phyloP scores from a whole-genome alignment of 768 basidiomycete species.

The Trametes cinnabarina region DNA sequence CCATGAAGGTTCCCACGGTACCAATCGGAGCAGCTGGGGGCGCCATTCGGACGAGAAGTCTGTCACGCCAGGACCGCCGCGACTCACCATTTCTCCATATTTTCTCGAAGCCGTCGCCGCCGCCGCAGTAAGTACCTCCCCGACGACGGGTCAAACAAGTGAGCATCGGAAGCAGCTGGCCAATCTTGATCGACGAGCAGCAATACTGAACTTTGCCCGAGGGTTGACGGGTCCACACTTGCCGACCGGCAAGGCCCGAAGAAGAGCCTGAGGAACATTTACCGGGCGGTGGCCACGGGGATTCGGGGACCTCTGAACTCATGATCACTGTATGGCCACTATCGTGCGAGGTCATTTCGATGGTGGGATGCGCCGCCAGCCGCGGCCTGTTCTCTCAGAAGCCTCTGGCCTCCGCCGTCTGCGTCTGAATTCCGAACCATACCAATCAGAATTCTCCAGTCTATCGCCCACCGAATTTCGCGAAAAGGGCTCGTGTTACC shows the following conservation, averaged over 20 bases:
- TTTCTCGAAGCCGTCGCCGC: neutral
- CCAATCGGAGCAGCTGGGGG: neutral
- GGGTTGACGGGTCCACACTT: neutral
- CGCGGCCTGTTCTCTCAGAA: neutral
- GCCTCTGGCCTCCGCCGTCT: neutral
- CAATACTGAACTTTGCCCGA: neutral
- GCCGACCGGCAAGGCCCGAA: constrained; percentile 14
- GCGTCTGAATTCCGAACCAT: constrained; percentile 14
- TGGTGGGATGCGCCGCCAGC: constrained; percentile 9
- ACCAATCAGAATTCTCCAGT: constrained; percentile 12
- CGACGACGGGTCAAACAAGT: neutral
- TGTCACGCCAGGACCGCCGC: too few relatives aligned
- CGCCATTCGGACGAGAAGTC: too few relatives aligned
- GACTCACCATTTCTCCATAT: neutral
- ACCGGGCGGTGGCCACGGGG: neutral
- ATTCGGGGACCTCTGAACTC: neutral
- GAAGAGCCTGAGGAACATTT: constrained; percentile 3
- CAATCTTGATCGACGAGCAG: neutral
- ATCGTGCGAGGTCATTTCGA: constrained; percentile 5
- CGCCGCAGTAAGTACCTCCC: neutral
- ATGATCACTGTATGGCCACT: neutral
- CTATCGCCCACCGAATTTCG: constrained; percentile 8
- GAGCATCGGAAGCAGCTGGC: neutral
- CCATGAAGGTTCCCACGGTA: neutral
- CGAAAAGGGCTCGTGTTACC: neutral